phyloP scores from a whole-genome alignment of 352 stramenopile genomes.

The Globisporangium abappressorium region DNA sequence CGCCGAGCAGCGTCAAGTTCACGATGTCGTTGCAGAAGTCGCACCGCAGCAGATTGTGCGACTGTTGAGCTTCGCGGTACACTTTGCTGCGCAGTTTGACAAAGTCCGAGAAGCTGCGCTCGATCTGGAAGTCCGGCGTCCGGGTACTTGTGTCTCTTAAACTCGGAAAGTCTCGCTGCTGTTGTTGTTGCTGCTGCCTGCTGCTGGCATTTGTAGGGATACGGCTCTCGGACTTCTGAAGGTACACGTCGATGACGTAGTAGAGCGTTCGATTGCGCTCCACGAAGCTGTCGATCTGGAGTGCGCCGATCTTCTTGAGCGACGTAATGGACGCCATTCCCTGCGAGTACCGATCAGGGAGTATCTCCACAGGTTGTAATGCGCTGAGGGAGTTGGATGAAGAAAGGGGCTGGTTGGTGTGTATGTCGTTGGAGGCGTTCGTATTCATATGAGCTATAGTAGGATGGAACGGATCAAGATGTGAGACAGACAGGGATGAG shows the following conservation, averaged over 20 bases:
- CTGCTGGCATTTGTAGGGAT: background rate
- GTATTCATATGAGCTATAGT: background rate
- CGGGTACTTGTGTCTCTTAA: background rate
- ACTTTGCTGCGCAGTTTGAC: background rate
- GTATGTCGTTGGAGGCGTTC: background rate
- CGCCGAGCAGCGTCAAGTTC: no score
- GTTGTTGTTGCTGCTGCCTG: background rate
- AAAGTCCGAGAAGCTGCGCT: background rate
- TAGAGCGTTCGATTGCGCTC: background rate
- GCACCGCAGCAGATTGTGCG: background rate
- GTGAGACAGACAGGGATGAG: no score
- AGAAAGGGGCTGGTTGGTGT: background rate
- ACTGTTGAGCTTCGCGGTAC: background rate
- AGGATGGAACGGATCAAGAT: no score
- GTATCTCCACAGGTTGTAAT: background rate
- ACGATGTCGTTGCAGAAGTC: background rate
- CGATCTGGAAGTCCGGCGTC: background rate
- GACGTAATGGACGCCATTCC: background rate
- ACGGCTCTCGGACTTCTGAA: background rate
- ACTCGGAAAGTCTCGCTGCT: background rate
- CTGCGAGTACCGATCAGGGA: background rate
- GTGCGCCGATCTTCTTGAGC: background rate
- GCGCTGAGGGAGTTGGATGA: background rate
- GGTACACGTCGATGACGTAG: background rate
- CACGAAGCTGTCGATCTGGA: background rate